Conservation (phyloP, 2,329 filamentous ascomycete species). For the Botrytis squamosa region DNA sequence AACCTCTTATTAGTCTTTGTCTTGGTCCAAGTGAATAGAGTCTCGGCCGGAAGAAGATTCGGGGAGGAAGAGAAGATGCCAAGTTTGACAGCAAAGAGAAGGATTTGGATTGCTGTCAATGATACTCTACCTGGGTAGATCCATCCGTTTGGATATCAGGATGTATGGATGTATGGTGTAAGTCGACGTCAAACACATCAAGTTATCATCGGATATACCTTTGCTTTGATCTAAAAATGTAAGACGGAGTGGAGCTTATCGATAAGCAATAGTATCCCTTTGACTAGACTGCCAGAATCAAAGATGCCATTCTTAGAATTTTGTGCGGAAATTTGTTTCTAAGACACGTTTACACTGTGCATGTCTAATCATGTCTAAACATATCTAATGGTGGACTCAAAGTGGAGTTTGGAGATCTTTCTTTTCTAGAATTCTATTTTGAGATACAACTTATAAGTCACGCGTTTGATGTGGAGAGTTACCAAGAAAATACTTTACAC, state of each 20-base stretch:
- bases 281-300: not conserved
- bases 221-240: not conserved
- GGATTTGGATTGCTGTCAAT: constrained; percentile 7
- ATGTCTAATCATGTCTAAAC: not conserved
- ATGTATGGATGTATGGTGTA: not conserved
- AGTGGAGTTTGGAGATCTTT: constrained; percentile 5
- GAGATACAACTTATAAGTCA: not conserved
- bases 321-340: not conserved
- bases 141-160: not conserved
- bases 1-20: not conserved
- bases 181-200: not conserved
- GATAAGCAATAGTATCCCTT: not conserved
- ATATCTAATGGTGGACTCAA: not conserved
- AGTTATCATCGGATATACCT: not conserved
- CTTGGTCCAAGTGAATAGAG: not conserved
- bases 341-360: not conserved
- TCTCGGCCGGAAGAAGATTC: not conserved
- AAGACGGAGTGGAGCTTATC: not conserved
- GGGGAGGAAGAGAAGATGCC: not conserved
- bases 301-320: not conserved
- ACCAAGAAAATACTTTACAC: not conserved
- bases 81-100: not conserved
- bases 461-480: not conserved
- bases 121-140: not conserved
- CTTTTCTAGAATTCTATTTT: constrained; percentile 3